Evolutionary conservation across 768 basidiomycete species (phyloP), one percentile per base, ranked within the genome.

Genomic region (Coprinopsis strossmayeri): DNA sequence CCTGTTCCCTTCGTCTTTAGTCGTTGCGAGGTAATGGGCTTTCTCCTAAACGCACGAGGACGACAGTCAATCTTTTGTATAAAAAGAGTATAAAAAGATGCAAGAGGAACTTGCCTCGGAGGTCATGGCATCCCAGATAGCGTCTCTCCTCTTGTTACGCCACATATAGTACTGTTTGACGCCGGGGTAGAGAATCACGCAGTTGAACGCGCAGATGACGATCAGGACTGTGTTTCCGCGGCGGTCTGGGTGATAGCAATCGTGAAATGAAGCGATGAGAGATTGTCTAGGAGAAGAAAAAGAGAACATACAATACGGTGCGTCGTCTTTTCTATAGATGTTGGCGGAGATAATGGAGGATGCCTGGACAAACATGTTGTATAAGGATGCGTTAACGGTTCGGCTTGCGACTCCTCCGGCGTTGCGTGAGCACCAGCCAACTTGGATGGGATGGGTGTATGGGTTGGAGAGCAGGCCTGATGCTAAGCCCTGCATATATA

Each of bases 191-290:
- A 84, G 55, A 34, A 79, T 55, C 5, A 74, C 3, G 15, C 77
- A 52, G 52, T 82, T 79, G 60, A 82, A 63, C 20, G 61, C 62
- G 52, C 69, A 70, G 42, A 84, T 72, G 30, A 59, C 61, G 25
- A 84, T 78, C n/a, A 85, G 68, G 12, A 67, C 64, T 21, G 63
- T 64, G 55, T 85, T 85, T 17, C 82, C 84, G 13, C 75, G 74
- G 26, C 71, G 71, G 54, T 84, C 78, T 81, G 51, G n/a, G n/a
- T 27, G 5, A 20, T 5, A 48, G n/a, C n/a, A n/a, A 32, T 7
- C 15, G 30, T 32, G 30, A 32, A 32, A 7, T 15, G 15, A 7
- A 7, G 15, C 30, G 30, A 30, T 15, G 1, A 10, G 9, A 39
- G 20, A 17, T 17, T 18, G 27, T 17, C 15, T 28, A 12, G 26